phyloP scores from a whole-genome alignment of 202 grass and related monocot genomes.

The Bolboschoenoplectus hybrid region DNA sequence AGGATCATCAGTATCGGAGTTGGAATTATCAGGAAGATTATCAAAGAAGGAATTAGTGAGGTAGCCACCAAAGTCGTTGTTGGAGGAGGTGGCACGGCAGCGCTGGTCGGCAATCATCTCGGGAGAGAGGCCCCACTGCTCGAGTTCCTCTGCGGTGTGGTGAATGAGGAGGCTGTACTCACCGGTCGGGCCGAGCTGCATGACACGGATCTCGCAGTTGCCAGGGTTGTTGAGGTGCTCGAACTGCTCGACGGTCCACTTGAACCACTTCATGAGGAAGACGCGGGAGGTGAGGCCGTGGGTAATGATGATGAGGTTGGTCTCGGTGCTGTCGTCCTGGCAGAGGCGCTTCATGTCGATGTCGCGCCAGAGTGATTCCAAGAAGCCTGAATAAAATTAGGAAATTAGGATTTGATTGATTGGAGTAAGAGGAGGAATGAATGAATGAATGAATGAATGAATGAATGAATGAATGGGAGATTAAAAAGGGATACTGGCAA shows the following conservation, averaged over 20 bases:
- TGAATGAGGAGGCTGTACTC: constrained; percentile 96
- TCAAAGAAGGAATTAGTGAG: constrained; percentile 71
- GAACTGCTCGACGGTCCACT: constrained; percentile 97
- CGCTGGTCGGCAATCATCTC: constrained; percentile 97
- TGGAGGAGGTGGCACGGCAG: constrained; percentile 65
- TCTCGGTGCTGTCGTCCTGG: constrained; percentile 57
- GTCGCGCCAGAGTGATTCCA: constrained; percentile 96
- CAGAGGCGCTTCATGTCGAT: constrained; percentile 85
- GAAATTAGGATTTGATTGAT: no score
- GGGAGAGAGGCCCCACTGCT: constrained; percentile 70
- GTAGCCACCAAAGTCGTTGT: constrained; percentile 62
- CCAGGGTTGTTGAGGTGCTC: constrained; percentile 88
- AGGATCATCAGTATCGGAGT: background rate
- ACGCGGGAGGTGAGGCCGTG: constrained; percentile 87
- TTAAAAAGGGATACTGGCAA: constrained; percentile 52
- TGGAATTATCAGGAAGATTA: constrained; percentile 40
- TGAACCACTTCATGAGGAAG: constrained; percentile 99
- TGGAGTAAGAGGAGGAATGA: no score
- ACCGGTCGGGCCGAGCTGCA: constrained; percentile 81
- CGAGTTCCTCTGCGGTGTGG: constrained; percentile 82
- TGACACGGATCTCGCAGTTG: constrained; percentile 87
- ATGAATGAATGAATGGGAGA: background rate
- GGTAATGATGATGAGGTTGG: constrained; percentile 86
- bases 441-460: background rate
- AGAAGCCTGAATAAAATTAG: constrained; percentile 51